Percentiles rank a stretch among this genome's conserved stretches.
These are phyloP conservation scores for Penicillium pulvis DNA, from an alignment of 495 filamentous ascomycete species.

Conservation along the genomic window DNA sequence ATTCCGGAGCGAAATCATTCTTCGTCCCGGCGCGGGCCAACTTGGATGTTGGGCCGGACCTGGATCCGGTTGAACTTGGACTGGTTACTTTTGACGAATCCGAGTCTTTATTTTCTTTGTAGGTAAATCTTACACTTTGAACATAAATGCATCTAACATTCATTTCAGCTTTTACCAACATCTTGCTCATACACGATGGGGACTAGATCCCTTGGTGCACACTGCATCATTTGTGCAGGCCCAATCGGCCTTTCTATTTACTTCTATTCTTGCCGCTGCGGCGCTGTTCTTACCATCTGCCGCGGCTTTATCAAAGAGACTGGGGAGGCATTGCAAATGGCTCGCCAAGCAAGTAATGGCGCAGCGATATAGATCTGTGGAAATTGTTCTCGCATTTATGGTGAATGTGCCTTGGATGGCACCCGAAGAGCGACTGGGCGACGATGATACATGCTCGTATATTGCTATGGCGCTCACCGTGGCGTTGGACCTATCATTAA, in stretches of 20 bases:
- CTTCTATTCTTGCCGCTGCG: slow-evolving; percentile 65
- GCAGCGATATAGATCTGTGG: slow-evolving; percentile 63
- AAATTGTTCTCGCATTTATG: slow-evolving; percentile 75
- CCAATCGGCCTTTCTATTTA: slow-evolving; percentile 70
- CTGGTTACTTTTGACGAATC: slow-evolving; percentile 64
- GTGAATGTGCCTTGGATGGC: slow-evolving; percentile 79
- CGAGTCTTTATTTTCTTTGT: slow-evolving; percentile 65
- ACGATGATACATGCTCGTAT: slow-evolving; percentile 73
- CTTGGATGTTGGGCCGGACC: slow-evolving; percentile 59
- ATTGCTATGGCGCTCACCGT: slow-evolving; percentile 69
- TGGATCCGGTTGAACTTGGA: slow-evolving; percentile 69
- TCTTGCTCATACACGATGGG: slow-evolving; percentile 74
- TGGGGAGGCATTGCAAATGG: slow-evolving; percentile 63
- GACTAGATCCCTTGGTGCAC: slow-evolving; percentile 66
- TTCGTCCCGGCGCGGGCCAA: slow-evolving; percentile 63
- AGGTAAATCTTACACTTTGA: slow-evolving; percentile 23
- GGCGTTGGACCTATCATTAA: slow-evolving; percentile 67
- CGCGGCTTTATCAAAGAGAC: slow-evolving; percentile 61
- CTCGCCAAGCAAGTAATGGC: slow-evolving; percentile 62
- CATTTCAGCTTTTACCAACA: slow-evolving; percentile 63
- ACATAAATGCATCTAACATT: slow-evolving; percentile 6
- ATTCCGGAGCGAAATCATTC: slow-evolving; percentile 47
- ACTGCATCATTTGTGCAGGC: slow-evolving; percentile 63
- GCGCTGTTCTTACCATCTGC: slow-evolving; percentile 65
- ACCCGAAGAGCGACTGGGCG: slow-evolving; percentile 64